Evolutionary conservation across 2,329 filamentous ascomycete species (phyloP).

Genomic region (Pyrenochaeta sp.): DNA sequence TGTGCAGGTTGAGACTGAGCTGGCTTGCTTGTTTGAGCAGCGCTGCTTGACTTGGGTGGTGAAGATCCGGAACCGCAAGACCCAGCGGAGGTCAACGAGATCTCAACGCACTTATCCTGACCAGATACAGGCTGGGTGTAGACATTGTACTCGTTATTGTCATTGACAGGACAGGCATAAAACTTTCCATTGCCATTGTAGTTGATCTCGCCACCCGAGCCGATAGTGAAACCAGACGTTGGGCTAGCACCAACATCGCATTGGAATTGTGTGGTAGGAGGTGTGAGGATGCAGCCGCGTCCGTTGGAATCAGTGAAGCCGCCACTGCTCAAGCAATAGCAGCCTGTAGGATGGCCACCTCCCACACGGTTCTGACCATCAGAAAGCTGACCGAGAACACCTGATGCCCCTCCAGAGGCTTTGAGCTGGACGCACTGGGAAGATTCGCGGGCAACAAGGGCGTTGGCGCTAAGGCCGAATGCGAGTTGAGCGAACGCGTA

Average conservation of each 20-base stretch:
- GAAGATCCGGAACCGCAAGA: constrained; percentile 33
- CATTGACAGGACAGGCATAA: constrained; percentile 68
- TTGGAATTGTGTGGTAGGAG: constrained; percentile 67
- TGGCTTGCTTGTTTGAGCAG: not conserved
- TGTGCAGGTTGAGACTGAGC: constrained; percentile 4
- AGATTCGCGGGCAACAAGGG: constrained; percentile 28
- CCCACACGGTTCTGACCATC: constrained; percentile 71
- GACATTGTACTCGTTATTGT: constrained; percentile 64
- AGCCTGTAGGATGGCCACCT: constrained; percentile 56
- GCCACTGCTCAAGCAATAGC: constrained; percentile 63
- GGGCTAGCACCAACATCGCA: constrained; percentile 63
- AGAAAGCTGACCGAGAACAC: constrained; percentile 66
- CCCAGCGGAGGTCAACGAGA: constrained; percentile 52
- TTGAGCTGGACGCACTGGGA: constrained; percentile 29
- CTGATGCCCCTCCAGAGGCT: constrained; percentile 45
- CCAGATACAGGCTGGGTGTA: constrained; percentile 56
- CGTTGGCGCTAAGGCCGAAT: constrained; percentile 33
- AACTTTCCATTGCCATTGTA: constrained; percentile 64
- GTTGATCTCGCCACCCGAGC: constrained; percentile 61
- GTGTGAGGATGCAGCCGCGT: constrained; percentile 70
- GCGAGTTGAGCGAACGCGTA: constrained; percentile 29
- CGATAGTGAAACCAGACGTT: constrained; percentile 65
- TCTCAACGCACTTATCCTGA: constrained; percentile 59
- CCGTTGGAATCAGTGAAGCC: constrained; percentile 63
- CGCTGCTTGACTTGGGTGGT: not conserved